These are phyloP conservation scores for Penicillium lividum DNA, from an alignment of 495 filamentous ascomycete species.

Conservation along the genomic window DNA sequence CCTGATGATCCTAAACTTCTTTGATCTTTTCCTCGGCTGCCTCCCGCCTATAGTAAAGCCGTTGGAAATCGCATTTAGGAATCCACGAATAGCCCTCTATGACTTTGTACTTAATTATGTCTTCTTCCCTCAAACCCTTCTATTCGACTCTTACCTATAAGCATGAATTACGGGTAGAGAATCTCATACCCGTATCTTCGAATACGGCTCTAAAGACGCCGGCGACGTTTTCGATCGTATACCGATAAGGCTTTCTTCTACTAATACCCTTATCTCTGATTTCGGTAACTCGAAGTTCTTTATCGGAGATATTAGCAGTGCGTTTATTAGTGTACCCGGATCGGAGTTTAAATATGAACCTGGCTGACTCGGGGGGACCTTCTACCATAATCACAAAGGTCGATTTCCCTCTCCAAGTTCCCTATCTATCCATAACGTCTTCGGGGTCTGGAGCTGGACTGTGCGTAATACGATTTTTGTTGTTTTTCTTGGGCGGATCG, in stretches of 20 bases:
- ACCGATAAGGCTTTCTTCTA: not conserved
- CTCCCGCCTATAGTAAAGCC: not conserved
- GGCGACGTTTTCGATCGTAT: not conserved
- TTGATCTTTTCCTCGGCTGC: no score
- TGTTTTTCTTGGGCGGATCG: not conserved
- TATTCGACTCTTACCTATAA: not conserved
- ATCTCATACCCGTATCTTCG: not conserved
- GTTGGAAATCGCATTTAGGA: not conserved
- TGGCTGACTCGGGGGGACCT: not conserved
- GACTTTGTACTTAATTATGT: not conserved
- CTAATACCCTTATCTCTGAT: not conserved
- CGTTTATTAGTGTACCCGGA: not conserved
- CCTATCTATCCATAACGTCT: not conserved
- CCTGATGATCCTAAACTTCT: not conserved
- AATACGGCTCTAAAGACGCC: not conserved
- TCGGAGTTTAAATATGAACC: not conserved
- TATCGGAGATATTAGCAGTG: not conserved
- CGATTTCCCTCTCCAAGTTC: not conserved
- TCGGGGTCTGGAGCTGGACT: not conserved
- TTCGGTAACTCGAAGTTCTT: not conserved
- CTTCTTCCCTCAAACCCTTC: not conserved
- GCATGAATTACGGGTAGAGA: not conserved
- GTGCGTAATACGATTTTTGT: not conserved
- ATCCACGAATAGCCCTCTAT: not conserved
- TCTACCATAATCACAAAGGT: not conserved